Evolutionary conservation across 1,139 yeast species (phyloP), one percentile per base, ranked within the genome.

Genomic region (Blastobotrys buckinghamii): DNA sequence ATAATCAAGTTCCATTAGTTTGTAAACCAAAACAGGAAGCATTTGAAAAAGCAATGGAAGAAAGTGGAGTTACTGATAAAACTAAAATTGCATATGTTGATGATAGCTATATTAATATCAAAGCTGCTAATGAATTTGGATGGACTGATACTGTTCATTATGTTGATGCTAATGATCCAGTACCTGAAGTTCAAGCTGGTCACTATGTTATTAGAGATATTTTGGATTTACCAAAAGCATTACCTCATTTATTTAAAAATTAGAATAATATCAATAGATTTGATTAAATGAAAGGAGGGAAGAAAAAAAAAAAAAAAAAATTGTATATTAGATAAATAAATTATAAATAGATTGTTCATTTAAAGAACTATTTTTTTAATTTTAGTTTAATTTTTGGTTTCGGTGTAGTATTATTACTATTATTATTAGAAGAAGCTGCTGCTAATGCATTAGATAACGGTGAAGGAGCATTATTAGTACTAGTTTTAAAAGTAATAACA

Each of bases 1-100:
- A 92, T 63, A 65, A 77, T 8, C 66, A 72, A 54, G 67, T 69
- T 20, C 89, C 90, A 6, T 73, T 92, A 50, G 67, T 83, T 30
- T 90, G 97, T 69, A 92, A 92, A 69, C 98, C 98, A 15, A 86
- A 86, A 81, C 70, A 73, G 15, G 73, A 67, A 55, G 70, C 81
- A 62, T 76, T 81, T 56, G 73, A 73, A 34, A 72, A 67, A 50
- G 87, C 88, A 17, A 73, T 86, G 67, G 54, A 62, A 12, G 76
- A 79, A 50, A 83, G 96, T 35, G 84, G 85, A 27, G 74, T 81
- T 27, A 51, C 60, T 1, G 75, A 74, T 54, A 74, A 70, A 47
- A 58, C 53, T 50, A 50, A 77, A 75, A 62, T 77, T 32, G 78
- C 79, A 61, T 90, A 85, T 62, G 79, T 92, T 16, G 98, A 92